Percentiles rank a stretch among this genome's conserved stretches.
phyloP scores from a whole-genome alignment of 192 early-diverging fungal genomes.

The Entophlyctis luteolus region DNA sequence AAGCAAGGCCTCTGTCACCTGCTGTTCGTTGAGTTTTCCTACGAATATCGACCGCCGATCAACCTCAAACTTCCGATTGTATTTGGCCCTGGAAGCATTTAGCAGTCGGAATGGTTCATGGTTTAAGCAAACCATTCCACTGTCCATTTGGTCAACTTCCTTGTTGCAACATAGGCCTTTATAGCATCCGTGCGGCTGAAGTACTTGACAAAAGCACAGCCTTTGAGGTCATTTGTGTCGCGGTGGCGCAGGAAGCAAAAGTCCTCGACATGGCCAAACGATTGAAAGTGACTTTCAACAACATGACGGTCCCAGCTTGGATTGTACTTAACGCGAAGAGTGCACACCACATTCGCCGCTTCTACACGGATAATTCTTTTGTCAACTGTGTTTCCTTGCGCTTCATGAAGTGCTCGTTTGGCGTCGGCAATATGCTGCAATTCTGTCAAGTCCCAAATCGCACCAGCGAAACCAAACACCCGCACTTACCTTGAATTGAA shows the following conservation, averaged over 20 bases:
- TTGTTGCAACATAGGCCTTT: slow-evolving; percentile 3
- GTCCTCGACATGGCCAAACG: slow-evolving; percentile 24
- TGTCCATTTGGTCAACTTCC: slow-evolving; percentile 1
- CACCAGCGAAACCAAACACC: not conserved
- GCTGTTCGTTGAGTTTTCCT: slow-evolving; percentile 12
- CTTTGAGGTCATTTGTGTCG: slow-evolving; percentile 9
- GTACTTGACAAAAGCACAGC: slow-evolving; percentile 19
- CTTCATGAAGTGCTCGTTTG: slow-evolving; percentile 6
- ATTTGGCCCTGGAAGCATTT: not conserved
- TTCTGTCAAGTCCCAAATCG: not conserved
- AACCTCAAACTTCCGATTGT: not conserved
- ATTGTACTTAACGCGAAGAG: slow-evolving; percentile 16
- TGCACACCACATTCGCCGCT: slow-evolving; percentile 21
- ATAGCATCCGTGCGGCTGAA: slow-evolving; percentile 29
- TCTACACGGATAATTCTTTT: slow-evolving; percentile 13
- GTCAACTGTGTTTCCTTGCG: slow-evolving; percentile 5
- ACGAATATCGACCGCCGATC: slow-evolving; percentile 8
- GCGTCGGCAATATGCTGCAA: slow-evolving; percentile 14
- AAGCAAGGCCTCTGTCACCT: slow-evolving; percentile 7
- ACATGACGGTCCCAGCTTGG: not conserved
- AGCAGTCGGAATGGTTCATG: too few relatives aligned
- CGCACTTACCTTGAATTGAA: slow-evolving; percentile 12
- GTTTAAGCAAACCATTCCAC: slow-evolving; percentile 16
- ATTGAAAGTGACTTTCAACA: slow-evolving; percentile 1
- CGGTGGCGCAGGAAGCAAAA: slow-evolving; percentile 2